phyloP scores from a whole-genome alignment of 208 protist species.

The Porcisia hertigi region DNA sequence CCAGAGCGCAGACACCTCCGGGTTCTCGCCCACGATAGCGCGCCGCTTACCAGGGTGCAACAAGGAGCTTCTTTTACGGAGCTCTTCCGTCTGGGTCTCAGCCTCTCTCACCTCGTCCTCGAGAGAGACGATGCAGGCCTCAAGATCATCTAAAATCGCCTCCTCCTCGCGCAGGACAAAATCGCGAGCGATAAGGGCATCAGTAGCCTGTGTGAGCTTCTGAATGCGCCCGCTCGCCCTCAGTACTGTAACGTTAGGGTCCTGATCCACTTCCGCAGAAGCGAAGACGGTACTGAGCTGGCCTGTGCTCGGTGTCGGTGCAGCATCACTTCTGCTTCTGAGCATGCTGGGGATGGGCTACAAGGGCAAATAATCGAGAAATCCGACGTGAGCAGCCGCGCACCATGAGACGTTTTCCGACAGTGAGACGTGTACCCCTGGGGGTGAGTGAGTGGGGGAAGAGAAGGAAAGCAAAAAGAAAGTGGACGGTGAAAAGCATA shows the following conservation, averaged over 20 bases:
- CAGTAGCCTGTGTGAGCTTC: slow-evolving; percentile 48
- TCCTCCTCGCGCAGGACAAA: slow-evolving; percentile 53
- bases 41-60: slow-evolving; percentile 16
- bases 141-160: slow-evolving; percentile 44
- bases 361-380: not conserved
- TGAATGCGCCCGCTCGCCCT: slow-evolving; percentile 43
- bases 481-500: not conserved
- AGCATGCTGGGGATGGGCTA: not conserved
- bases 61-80: slow-evolving; percentile 36
- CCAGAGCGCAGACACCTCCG: slow-evolving; percentile 28
- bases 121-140: slow-evolving; percentile 29
- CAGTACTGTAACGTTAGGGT: slow-evolving; percentile 38
- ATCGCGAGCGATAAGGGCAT: slow-evolving; percentile 56
- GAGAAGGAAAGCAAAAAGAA: too few species aligned
- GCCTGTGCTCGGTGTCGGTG: not conserved
- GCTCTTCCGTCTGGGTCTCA: slow-evolving; percentile 20
- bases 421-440: not conserved
- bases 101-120: slow-evolving; percentile 31
- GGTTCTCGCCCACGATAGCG: slow-evolving; percentile 8
- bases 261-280: not conserved
- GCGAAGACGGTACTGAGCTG: not conserved
- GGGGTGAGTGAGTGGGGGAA: not conserved
- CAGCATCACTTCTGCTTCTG: not conserved
- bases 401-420: not conserved
- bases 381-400: not conserved